phyloP scores from a whole-genome alignment of 257 asterid genomes.

The Leptodermis oblonga region DNA sequence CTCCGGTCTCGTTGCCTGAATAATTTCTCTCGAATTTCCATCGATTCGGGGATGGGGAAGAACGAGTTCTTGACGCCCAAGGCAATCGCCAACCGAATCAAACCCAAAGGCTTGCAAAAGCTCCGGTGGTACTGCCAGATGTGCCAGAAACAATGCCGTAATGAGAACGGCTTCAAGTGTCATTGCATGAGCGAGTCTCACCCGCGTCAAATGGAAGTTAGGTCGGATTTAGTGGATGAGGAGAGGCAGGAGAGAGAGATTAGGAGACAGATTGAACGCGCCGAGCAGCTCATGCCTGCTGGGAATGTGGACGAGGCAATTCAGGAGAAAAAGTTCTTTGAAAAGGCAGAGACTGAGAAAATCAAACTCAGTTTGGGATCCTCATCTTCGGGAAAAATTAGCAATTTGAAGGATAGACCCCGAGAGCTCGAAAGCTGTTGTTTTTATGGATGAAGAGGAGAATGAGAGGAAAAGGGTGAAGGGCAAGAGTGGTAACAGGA shows the following conservation, averaged over 20 bases:
- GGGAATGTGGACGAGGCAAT: constrained; percentile 23
- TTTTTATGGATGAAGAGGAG: constrained; percentile 47
- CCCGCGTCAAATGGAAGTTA: constrained; percentile 92
- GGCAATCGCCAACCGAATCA: constrained; percentile 83
- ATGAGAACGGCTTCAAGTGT: constrained; percentile 94
- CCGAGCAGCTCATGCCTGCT: constrained; percentile 44
- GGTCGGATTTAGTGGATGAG: constrained; percentile 76
- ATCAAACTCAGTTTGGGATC: constrained; percentile 55
- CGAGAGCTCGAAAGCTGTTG: constrained; percentile 41
- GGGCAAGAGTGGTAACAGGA: constrained; percentile 23
- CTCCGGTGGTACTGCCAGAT: constrained; percentile 92
- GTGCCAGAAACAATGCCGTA: constrained; percentile 96
- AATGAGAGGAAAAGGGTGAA: constrained; percentile 35
- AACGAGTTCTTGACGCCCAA: constrained; percentile 85
- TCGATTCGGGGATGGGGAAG: constrained; percentile 49
- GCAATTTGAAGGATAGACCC: constrained; percentile 31
- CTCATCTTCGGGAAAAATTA: constrained; percentile 25
- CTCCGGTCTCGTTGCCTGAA: background rate
- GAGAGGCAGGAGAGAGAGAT: constrained; percentile 86
- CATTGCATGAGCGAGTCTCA: constrained; percentile 95
- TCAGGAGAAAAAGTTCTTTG: constrained; percentile 34
- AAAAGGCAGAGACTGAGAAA: constrained; percentile 55
- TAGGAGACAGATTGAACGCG: constrained; percentile 77
- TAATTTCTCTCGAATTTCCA: background rate
- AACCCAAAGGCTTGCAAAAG: constrained; percentile 78